Evolutionary conservation across 2,329 filamentous ascomycete genomes (phyloP).

Genomic region (Alternaria angustiovoidea): DNA sequence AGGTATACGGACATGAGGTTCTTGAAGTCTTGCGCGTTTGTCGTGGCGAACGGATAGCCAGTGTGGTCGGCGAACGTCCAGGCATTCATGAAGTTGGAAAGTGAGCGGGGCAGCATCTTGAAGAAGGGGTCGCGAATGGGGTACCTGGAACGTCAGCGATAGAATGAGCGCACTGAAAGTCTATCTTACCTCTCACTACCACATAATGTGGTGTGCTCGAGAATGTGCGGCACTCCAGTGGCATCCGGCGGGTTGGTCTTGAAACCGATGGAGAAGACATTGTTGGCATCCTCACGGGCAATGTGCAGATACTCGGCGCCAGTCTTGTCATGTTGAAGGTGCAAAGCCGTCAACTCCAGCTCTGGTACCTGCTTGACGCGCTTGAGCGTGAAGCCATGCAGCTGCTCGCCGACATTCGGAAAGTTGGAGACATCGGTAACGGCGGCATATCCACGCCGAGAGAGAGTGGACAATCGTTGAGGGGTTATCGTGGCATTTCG

Average conservation of each 20-base stretch:
- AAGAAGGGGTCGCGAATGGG: conserved; percentile 99
- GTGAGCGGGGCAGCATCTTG: conserved; percentile 96
- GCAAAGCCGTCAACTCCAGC: conserved; percentile 88
- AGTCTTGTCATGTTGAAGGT: conserved; percentile 92
- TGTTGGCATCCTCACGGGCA: conserved; percentile 93
- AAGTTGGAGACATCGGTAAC: conserved; percentile 79
- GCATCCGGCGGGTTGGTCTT: conserved; percentile 98
- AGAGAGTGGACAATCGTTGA: conserved; percentile 17
- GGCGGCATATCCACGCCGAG: conserved; percentile 61
- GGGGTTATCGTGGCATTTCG: conserved; percentile 19
- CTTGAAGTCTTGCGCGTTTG: conserved; percentile 92
- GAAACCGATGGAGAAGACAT: conserved; percentile 99
- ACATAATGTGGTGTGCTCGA: conserved; percentile 96
- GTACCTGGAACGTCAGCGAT: conserved; percentile 64
- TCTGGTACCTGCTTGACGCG: conserved; percentile 92
- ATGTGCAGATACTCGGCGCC: conserved; percentile 96
- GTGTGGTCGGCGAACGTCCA: conserved; percentile 97
- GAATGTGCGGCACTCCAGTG: conserved; percentile 93
- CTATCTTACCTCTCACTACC: conserved; percentile 82
- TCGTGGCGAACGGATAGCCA: conserved; percentile 97
- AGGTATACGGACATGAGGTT: conserved; percentile 97
- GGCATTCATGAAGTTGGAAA: conserved; percentile 99
- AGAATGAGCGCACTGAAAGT: background rate
- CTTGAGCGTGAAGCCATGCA: conserved; percentile 92
- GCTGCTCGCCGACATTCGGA: conserved; percentile 80